A percentile compares a stretch with the other conserved stretches of the same genome.
These are phyloP conservation scores for Talaromyces wortmannii DNA, from an alignment of 495 filamentous ascomycete genomes.

Conservation along the genomic window DNA sequence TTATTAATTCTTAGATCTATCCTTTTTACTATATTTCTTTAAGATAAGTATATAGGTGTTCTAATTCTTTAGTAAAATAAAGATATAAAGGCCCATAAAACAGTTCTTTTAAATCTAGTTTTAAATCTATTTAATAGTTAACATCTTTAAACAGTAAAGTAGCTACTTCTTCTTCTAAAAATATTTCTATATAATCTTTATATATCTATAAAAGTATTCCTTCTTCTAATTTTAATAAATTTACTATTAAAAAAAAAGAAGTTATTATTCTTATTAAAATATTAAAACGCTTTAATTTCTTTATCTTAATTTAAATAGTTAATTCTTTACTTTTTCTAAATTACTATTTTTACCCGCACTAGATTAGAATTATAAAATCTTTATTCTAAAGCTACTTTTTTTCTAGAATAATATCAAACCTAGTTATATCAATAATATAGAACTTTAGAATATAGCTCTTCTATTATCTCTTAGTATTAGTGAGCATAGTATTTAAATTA, in stretches of 20 bases:
- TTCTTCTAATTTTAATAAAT: neutral
- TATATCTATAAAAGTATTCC: neutral
- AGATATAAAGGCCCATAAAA: neutral
- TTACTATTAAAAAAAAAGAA: neutral
- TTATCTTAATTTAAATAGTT: neutral
- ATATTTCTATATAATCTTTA: neutral
- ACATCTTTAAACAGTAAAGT: neutral
- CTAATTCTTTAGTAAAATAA: neutral
- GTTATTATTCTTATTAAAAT: neutral
- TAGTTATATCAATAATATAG: neutral
- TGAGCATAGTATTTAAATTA: neutral
- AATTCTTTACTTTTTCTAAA: neutral
- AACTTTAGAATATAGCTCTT: neutral
- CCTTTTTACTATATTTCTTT: slow-evolving; percentile 8
- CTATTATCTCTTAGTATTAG: neutral
- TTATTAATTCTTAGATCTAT: slow-evolving; percentile 9
- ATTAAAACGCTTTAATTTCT: neutral
- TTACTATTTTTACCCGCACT: neutral
- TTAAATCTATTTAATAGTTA: neutral
- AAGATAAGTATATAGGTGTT: neutral
- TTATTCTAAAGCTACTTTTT: neutral
- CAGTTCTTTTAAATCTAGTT: neutral
- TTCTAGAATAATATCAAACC: neutral
- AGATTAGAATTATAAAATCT: neutral
- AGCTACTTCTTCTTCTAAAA: neutral